Evolutionary conservation across 805 yeast genomes (phyloP).

Genomic region (Isabelozyma pseudorhagii): DNA sequence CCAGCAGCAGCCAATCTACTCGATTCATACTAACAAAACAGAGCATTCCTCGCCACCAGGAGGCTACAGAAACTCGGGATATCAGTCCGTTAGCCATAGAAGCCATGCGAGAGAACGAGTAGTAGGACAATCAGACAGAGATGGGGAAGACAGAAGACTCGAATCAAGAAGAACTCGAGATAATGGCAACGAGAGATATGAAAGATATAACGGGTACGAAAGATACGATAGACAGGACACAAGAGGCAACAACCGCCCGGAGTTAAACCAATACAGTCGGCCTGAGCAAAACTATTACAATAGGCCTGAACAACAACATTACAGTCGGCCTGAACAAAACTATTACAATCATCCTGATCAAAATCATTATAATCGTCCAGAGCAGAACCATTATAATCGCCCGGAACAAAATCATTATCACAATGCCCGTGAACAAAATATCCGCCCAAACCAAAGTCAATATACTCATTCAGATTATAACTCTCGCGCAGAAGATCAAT

Average conservation of each 20-base stretch:
- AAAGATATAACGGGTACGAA: conserved; percentile 15
- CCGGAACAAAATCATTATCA: no score
- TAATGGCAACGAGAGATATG: conserved; percentile 12
- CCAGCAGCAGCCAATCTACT: no score
- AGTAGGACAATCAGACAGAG: conserved; percentile 1
- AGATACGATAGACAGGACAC: conserved; percentile 10
- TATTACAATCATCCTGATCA: no score
- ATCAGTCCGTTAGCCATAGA: background rate
- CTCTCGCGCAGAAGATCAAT: no score
- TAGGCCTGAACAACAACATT: background rate
- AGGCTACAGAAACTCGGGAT: background rate
- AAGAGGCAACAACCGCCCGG: conserved; percentile 5
- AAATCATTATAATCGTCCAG: no score
- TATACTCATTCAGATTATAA: no score
- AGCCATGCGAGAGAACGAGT: conserved; percentile 6
- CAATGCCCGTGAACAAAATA: no score
- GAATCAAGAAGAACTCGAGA: conserved; percentile 9
- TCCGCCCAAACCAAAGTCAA: no score
- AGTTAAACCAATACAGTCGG: background rate
- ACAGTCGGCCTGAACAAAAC: background rate
- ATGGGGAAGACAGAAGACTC: conserved; percentile 2
- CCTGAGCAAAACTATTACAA: background rate
- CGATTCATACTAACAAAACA: conserved; percentile 1
- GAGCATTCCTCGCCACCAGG: conserved; percentile 1
- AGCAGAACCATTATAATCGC: no score